Percentiles rank a stretch among this genome's conserved stretches.
Evolutionary conservation across 2,329 filamentous ascomycete genomes (phyloP).

Genomic region (Cladosporium sphaerospermum): DNA sequence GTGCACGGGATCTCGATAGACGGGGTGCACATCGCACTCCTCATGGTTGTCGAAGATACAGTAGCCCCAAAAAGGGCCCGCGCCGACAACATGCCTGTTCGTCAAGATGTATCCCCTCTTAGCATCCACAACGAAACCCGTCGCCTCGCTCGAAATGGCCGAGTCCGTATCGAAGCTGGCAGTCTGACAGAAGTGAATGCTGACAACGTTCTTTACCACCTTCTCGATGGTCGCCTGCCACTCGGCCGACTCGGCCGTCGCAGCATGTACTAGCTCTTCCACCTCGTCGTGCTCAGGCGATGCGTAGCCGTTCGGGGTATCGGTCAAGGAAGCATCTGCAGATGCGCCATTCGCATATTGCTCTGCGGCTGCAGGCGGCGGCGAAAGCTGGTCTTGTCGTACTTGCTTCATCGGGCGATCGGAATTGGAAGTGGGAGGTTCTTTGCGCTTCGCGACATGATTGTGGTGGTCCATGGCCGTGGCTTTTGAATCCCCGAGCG

Average conservation of each 20-base stretch:
- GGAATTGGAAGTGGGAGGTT: constrained; percentile 26
- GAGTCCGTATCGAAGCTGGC: constrained; percentile 97
- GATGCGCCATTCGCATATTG: constrained; percentile 24
- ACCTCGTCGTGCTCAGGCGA: constrained; percentile 39
- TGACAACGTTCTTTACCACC: constrained; percentile 91
- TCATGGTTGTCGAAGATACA: constrained; percentile 99
- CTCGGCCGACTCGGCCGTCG: constrained; percentile 62
- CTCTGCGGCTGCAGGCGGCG: constrained; percentile 14
- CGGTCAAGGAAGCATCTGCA: constrained; percentile 20
- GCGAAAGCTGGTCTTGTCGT: constrained; percentile 21
- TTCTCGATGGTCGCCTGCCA: constrained; percentile 95
- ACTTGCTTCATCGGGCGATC: constrained; percentile 32
- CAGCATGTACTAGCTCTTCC: constrained; percentile 41
- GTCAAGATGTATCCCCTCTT: constrained; percentile 66
- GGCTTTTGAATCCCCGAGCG: neutral
- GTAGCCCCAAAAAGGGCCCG: constrained; percentile 96
- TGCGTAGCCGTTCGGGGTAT: constrained; percentile 30
- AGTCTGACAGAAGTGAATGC: constrained; percentile 98
- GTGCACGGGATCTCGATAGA: constrained; percentile 97
- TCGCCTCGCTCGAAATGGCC: constrained; percentile 89
- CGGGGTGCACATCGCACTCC: constrained; percentile 86
- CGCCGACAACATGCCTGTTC: constrained; percentile 76
- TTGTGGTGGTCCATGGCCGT: constrained; percentile 20
- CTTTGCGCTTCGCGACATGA: constrained; percentile 31
- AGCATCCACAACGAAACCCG: constrained; percentile 94